Evolutionary conservation across 176 grass and related monocot species (phyloP).

Genomic region (Areca catechu): DNA sequence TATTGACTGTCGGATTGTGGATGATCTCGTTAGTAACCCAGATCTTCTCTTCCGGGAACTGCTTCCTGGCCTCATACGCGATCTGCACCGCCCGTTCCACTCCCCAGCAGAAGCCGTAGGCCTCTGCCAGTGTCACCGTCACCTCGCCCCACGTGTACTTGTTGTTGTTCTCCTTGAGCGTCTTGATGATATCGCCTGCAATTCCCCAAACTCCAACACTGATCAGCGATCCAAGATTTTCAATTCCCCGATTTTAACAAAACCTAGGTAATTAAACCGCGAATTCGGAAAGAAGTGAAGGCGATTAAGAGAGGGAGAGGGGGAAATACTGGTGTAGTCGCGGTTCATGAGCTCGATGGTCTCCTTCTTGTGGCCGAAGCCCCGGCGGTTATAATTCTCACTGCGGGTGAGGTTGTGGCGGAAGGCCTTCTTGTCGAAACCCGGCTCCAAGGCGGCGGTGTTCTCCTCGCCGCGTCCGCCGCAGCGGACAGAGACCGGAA

Average conservation of each 20-base stretch:
- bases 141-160: slow-evolving; percentile 71
- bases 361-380: slow-evolving; percentile 95
- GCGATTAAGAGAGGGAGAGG: too few relatives aligned
- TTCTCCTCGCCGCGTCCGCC: slow-evolving; percentile 19
- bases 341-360: slow-evolving; percentile 85
- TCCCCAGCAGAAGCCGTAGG: slow-evolving; percentile 99
- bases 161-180: slow-evolving; percentile 72
- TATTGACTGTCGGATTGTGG: slow-evolving; percentile 94
- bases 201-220: not conserved
- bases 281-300: too few relatives aligned
- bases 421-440: slow-evolving; percentile 97
- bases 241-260: too few relatives aligned
- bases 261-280: too few relatives aligned
- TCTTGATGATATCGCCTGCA: slow-evolving; percentile 82
- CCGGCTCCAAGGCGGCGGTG: slow-evolving; percentile 37
- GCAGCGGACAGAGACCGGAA: slow-evolving; percentile 48
- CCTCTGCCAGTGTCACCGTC: slow-evolving; percentile 76
- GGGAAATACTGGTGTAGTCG: slow-evolving; percentile 71
- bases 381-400: slow-evolving; percentile 92
- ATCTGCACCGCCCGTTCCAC: slow-evolving; percentile 98
- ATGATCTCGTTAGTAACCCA: slow-evolving; percentile 99
- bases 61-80: slow-evolving; percentile 97
- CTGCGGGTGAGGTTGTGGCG: slow-evolving; percentile 93
- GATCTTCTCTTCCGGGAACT: slow-evolving; percentile 88
- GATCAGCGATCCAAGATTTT: too few relatives aligned